phyloP scores from a whole-genome alignment of 2,329 filamentous ascomycete species.

The Epichloe sp. region DNA sequence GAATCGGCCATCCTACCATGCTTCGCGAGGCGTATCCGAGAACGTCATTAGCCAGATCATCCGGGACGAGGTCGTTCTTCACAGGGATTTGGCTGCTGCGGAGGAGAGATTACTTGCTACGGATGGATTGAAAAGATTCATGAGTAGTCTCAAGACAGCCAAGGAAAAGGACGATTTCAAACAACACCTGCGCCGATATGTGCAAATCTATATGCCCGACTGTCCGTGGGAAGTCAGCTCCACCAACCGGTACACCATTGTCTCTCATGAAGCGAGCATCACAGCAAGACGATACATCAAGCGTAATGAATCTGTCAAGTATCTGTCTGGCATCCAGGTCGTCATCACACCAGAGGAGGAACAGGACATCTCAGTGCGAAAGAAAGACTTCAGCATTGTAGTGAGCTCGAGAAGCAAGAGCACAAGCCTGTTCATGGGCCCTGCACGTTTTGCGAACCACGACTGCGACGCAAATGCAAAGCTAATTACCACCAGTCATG shows the following conservation, averaged over 20 bases:
- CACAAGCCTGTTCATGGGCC: conserved; percentile 84
- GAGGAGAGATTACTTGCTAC: conserved; percentile 61
- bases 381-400: conserved; percentile 94
- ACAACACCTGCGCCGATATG: conserved; percentile 76
- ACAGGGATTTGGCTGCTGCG: conserved; percentile 57
- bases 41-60: conserved; percentile 48
- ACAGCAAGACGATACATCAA: conserved; percentile 68
- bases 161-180: conserved; percentile 80
- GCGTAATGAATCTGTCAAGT: conserved; percentile 77
- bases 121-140: conserved; percentile 60
- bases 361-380: conserved; percentile 60
- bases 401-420: conserved; percentile 86
- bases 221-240: conserved; percentile 85
- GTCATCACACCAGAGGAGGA: conserved; percentile 89
- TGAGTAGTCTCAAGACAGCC: conserved; percentile 52
- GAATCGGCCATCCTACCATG: conserved; percentile 75
- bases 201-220: conserved; percentile 84
- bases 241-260: conserved; percentile 91
- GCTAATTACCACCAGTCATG: conserved; percentile 68
- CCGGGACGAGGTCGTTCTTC: conserved; percentile 55
- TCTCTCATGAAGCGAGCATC: conserved; percentile 76
- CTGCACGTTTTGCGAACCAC: conserved; percentile 92
- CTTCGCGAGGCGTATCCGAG: conserved; percentile 64
- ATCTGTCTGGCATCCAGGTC: conserved; percentile 82
- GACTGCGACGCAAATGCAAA: conserved; percentile 89